A percentile compares a stretch with the other conserved stretches of the same genome.
phyloP scores from a whole-genome alignment of 331 rosid species.

The Spiraea crenata region DNA sequence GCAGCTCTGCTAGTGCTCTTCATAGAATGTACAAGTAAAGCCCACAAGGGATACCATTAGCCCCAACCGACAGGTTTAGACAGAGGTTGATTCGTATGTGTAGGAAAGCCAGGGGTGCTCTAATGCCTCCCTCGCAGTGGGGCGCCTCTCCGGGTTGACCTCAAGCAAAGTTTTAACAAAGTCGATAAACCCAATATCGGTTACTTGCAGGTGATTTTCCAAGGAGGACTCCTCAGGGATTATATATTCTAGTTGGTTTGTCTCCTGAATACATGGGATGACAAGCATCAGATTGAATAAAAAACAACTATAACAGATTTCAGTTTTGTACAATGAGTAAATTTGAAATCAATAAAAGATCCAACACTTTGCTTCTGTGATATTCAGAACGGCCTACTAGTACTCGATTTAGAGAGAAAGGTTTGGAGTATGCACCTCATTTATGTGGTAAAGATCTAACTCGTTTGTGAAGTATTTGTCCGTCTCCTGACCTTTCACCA shows the following conservation, averaged over 20 bases:
- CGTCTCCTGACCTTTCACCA: slow-evolving; percentile 76
- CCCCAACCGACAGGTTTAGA: slow-evolving; percentile 24
- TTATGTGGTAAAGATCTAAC: slow-evolving; percentile 67
- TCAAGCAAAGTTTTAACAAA: slow-evolving; percentile 65
- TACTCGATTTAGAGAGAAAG: not conserved
- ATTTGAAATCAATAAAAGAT: not conserved
- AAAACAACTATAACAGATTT: not conserved
- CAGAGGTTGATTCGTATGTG: slow-evolving; percentile 38
- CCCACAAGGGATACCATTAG: not conserved
- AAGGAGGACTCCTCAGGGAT: slow-evolving; percentile 80
- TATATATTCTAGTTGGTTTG: slow-evolving; percentile 74
- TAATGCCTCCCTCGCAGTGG: slow-evolving; percentile 70
- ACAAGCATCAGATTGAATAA: not conserved
- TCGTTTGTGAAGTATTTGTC: slow-evolving; percentile 88
- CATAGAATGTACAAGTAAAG: slow-evolving; percentile 15
- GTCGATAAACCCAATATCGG: slow-evolving; percentile 56
- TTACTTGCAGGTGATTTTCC: slow-evolving; percentile 64
- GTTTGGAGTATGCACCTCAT: slow-evolving; percentile 64
- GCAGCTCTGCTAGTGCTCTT: slow-evolving; percentile 9
- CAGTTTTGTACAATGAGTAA: not conserved
- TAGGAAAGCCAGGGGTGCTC: slow-evolving; percentile 93
- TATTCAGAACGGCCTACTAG: not conserved
- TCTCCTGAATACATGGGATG: slow-evolving; percentile 50
- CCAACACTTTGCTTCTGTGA: not conserved
- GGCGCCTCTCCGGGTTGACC: slow-evolving; percentile 74